Base-by-base conservation (phyloP, 208 protist genomes). In the Leishmania amazonensis region DNA sequence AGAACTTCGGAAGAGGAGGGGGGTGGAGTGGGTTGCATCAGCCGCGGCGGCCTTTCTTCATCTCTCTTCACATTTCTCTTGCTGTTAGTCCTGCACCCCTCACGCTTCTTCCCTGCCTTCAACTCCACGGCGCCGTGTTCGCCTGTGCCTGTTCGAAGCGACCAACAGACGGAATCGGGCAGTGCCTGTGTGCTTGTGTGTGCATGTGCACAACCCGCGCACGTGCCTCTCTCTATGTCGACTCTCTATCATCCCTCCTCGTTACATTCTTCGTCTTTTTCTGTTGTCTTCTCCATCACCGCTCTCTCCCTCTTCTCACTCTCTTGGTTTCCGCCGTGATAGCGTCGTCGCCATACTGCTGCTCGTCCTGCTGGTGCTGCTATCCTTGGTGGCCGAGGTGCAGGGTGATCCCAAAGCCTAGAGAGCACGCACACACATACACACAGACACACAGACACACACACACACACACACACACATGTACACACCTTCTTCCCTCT, bases 391-490 rank as follows among this genome's bases (percentile, higher is more conserved):
- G 40, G 40, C 67, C 8, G 38, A n/a, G 31, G 67, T 42, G 40
- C 40, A 42, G 38, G 67, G 67, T 72, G 21, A 42, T 9, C 40
- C 19, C 67, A 45, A 28, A 72, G 67, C 31, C 40, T 19, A 15
- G 40, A 72, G 40, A 49, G 67, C 31, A 28, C 40, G 2, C 67
- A n/a, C 3, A 9, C 9, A 35, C 19, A 21, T 35, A 80, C 40
- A 54, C 64, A 54, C 9, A 73, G 3, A 79, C 49, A 53, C 13
- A 53, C 54, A 80, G n/a, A 73, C n/a, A 71, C 31, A 28, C 62
- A 80, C 24, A 54, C 47, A 54, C 4, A 73, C 11, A 74, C 57
- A 62, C 28, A 62, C 45, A 81, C 49, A 65, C 35, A 64, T 70
- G 72, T 15, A 49, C 47, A 67, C 24, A 17, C 13, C 40, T 53